phyloP scores from a whole-genome alignment of 352 stramenopile genomes.

The Pythium rhizo-oryzae region DNA sequence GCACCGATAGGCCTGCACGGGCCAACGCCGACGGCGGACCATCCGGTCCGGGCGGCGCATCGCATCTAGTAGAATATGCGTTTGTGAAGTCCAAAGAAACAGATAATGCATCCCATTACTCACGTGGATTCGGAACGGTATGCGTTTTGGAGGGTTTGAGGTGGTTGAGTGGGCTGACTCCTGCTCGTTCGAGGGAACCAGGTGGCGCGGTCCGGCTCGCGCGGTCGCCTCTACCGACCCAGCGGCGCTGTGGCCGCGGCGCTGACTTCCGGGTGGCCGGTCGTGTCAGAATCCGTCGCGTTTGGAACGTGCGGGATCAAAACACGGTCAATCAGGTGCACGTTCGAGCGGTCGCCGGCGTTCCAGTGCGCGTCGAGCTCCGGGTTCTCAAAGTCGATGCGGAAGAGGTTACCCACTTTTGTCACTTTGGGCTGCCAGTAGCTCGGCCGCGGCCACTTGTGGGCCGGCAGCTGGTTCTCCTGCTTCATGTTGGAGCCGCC shows the following conservation, averaged over 20 bases:
- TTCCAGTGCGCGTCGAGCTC: slow-evolving; percentile 77
- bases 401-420: slow-evolving; percentile 84
- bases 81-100: background rate
- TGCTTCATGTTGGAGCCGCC: slow-evolving; percentile 54
- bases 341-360: slow-evolving; percentile 74
- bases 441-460: slow-evolving; percentile 74
- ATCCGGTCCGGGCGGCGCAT: background rate
- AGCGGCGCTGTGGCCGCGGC: too few species aligned
- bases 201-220: slow-evolving; percentile 5
- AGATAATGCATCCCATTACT: background rate
- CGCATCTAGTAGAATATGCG: background rate
- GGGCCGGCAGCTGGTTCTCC: slow-evolving; percentile 66
- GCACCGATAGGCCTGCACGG: background rate
- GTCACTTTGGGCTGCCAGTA: slow-evolving; percentile 85
- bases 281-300: slow-evolving; percentile 1
- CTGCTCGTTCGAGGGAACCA: background rate
- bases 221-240: slow-evolving; percentile 12
- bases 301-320: slow-evolving; percentile 19
- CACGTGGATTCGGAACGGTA: background rate
- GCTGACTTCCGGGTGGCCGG: slow-evolving; percentile 6
- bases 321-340: slow-evolving; percentile 81
- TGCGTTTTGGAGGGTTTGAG: background rate
- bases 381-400: slow-evolving; percentile 84
- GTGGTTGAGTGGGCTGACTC: background rate
- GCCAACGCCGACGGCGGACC: too few species aligned